Evolutionary conservation across 2,329 filamentous ascomycete species (phyloP), one percentile per base, ranked within the genome.

Genomic region (Ophiostoma novo-ulmi): DNA sequence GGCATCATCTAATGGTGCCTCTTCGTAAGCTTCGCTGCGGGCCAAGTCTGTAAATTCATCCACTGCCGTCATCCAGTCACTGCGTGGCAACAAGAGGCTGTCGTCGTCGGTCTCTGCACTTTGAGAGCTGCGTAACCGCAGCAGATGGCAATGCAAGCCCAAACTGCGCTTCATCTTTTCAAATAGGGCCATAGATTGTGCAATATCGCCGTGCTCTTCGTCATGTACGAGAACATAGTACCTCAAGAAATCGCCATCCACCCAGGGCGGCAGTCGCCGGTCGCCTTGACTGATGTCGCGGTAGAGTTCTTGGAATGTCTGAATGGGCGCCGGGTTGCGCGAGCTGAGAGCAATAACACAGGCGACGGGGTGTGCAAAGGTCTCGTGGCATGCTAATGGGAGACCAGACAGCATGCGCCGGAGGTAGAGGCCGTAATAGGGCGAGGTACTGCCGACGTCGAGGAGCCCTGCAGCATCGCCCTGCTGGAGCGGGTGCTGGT

Each of bases 151-250:
- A 80, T 99, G 94, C 67, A 98, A 83, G 1, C 95, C 95, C 74
- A 99, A 92, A 80, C 97, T 93, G n/a, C 95, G 89, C 80, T 98
- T 99, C 96, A 99, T 99, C 79, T 97, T 93, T 75, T 99, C 95
- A 79, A 97, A 99, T 38, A 98, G 83, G 22, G 89, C 87, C 79
- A 94, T 94, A 14, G 94, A 97, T 80, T 93, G 91, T 52, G 88
- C 88, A 73, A 98, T 97, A 78, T 99, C 94, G 77, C 97, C 94
- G 73, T 88, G 89, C 77, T 99, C 95, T 80, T 99, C 96, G 75
- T 99, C 95, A 76, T 99, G 95, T 22, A 99, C 90, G 61, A 99
- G 83, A 20, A 99, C 92, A 80, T 99, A 99, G 80, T 99, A 99
- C 73, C 95, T 88, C 74, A 99, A 82, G 78, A 95, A 99, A 73